Conservation (phyloP, 2,329 filamentous ascomycete genomes). For the Lachnellula cervina region DNA sequence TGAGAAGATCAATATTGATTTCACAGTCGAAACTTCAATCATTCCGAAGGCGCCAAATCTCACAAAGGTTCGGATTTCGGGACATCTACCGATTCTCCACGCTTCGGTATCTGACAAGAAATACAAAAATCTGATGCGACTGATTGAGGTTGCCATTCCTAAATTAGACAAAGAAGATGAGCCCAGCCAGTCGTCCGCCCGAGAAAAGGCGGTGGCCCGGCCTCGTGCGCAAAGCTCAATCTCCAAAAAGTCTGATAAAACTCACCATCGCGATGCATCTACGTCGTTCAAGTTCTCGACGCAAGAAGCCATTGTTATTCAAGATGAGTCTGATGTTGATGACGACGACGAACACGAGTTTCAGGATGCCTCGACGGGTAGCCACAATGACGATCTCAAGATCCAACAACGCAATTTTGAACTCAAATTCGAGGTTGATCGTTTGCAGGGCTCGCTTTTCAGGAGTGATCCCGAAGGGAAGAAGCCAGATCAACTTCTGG, state of each 20-base stretch:
- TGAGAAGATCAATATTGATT: slow-evolving; percentile 95
- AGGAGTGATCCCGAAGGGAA: slow-evolving; percentile 74
- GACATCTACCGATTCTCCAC: slow-evolving; percentile 86
- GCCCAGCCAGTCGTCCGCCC: slow-evolving; percentile 2
- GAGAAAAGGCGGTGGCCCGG: slow-evolving; percentile 7
- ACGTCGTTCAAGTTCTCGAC: slow-evolving; percentile 70
- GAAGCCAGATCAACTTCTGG: slow-evolving; percentile 74
- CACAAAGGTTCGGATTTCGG: slow-evolving; percentile 85
- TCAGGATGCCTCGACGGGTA: slow-evolving; percentile 60
- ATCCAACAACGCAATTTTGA: slow-evolving; percentile 90
- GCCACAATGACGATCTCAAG: slow-evolving; percentile 54
- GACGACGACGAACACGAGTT: slow-evolving; percentile 53
- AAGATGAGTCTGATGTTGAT: slow-evolving; percentile 52
- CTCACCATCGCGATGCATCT: slow-evolving; percentile 54
- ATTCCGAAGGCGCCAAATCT: slow-evolving; percentile 92
- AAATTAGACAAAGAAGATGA: slow-evolving; percentile 59
- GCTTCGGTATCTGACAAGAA: slow-evolving; percentile 90
- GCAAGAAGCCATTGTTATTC: slow-evolving; percentile 72
- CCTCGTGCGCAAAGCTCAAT: slow-evolving; percentile 24
- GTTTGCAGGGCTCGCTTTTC: slow-evolving; percentile 87
- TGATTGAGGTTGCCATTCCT: slow-evolving; percentile 92
- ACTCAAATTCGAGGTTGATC: slow-evolving; percentile 94
- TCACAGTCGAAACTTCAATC: slow-evolving; percentile 93
- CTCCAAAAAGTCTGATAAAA: slow-evolving; percentile 38
- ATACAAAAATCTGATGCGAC: slow-evolving; percentile 93